Conservation (phyloP, 2,329 filamentous ascomycete species). For the Microdochium paspali region DNA sequence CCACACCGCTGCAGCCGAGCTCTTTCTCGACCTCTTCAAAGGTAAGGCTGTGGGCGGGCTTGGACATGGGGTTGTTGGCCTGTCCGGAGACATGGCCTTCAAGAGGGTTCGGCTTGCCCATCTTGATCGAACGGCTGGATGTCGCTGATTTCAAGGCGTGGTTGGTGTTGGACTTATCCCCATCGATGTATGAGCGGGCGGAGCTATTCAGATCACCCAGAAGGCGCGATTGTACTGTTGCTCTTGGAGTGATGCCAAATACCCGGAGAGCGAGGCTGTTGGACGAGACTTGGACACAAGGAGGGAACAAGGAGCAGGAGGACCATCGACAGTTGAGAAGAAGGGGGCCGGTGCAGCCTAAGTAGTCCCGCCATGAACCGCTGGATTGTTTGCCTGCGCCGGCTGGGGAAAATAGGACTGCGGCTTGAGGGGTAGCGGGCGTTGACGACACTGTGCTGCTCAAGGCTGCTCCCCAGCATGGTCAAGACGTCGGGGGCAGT, state of each 20-base stretch:
- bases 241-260: neutral
- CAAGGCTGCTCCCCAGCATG: neutral
- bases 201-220: neutral
- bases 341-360: neutral
- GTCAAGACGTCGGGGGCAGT: neutral
- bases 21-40: constrained; percentile 18
- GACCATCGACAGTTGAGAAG: neutral
- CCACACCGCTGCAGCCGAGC: constrained; percentile 31
- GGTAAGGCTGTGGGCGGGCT: constrained; percentile 33
- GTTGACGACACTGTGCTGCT: neutral
- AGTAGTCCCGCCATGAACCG: neutral
- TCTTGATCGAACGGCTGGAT: neutral
- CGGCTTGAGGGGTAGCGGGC: neutral
- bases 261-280: neutral
- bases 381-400: neutral
- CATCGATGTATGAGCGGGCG: neutral
- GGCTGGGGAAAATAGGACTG: neutral
- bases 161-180: neutral
- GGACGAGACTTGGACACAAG: neutral
- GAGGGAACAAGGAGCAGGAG: neutral
- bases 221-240: neutral
- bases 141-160: neutral
- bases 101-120: neutral
- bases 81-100: constrained; percentile 26
- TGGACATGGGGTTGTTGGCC: constrained; percentile 41